Base-by-base conservation (phyloP, 768 basidiomycete genomes). In the Strobilomyces echinocephalus region DNA sequence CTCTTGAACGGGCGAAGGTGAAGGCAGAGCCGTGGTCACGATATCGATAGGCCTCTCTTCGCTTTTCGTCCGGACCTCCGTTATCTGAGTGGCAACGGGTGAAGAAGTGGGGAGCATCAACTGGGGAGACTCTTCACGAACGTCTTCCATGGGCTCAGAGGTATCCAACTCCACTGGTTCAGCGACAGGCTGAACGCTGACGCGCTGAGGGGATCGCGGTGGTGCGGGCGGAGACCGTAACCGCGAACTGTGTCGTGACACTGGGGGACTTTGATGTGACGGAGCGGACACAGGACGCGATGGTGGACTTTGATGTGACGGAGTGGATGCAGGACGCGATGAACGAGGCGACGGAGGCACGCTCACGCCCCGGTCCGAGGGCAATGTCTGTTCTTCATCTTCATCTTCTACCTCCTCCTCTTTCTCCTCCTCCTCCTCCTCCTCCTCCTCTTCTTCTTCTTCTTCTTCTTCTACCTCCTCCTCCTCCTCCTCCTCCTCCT, bases 51-150 rank as follows among this genome's bases (percentile, higher is more conserved):
- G 18, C n/a, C 16, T 40, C 0, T 35, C 52, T n/a, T 51, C 60
- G 7, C 8, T 36, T 41, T 59, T 41, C 4, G 1, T 15, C 8
- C 31, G 38, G 6, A 40, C 30, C 11, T 57, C 57, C 18, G 12
- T 47, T 8, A 41, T 9, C n/a, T 38, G 50, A 34, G 21, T 10
- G 33, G 48, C 10, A n/a, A 38, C 26, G 1, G 63, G 63, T 1
- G 67, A 65, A 54, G 69, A 60, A 14, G 61, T 43, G 30, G 64
- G 66, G 24, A 55, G 54, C n/a, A 59, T 11, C 26, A 69, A 48
- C 42, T 60, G 57, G 12, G 63, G 68, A 26, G 66, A 66, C 40
- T 42, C 60, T 53, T 62, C 60, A 42, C 55, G 52, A 43, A 60
- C 35, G 31, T 55, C 64, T 12, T 66, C 60, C 62, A 60, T 61